Evolutionary conservation across 805 yeast species (phyloP).

Genomic region (Ogataea salicorniae): DNA sequence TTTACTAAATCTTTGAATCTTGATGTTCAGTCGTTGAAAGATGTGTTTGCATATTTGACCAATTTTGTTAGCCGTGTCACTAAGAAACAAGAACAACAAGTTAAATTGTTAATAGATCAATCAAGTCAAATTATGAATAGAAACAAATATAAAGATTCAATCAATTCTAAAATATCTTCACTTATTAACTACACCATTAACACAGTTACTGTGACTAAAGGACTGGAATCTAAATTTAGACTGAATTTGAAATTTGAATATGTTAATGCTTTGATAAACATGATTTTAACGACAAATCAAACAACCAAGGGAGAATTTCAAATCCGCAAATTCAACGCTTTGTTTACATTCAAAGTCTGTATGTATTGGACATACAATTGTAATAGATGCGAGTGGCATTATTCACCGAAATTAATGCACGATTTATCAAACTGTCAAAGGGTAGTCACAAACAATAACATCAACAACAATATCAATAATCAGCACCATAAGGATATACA

Average conservation of each 20-base stretch:
- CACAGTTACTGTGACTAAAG: not conserved
- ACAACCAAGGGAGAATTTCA: not conserved
- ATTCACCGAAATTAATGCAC: no score
- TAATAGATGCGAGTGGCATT: not conserved
- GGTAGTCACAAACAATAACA: no score
- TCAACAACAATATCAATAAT: no score
- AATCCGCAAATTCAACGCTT: not conserved
- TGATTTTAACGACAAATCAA: constrained; percentile 1
- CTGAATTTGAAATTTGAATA: constrained; percentile 1
- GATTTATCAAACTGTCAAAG: no score
- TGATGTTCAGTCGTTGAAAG: constrained; percentile 10
- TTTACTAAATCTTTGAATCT: constrained; percentile 21
- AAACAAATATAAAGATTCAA: not conserved
- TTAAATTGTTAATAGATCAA: not conserved
- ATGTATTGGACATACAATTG: constrained; percentile 4
- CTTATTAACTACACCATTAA: constrained; percentile 1
- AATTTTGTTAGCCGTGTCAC: constrained; percentile 2
- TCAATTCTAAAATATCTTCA: not conserved
- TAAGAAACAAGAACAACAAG: constrained; percentile 1
- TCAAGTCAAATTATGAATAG: not conserved
- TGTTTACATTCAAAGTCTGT: not conserved
- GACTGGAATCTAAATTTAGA: constrained; percentile 1
- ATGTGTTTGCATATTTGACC: constrained; percentile 7
- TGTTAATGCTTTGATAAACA: constrained; percentile 2
- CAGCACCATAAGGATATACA: no score